Base-by-base conservation (phyloP, 179 eudicot species). In the Carnegiea gigantea region DNA sequence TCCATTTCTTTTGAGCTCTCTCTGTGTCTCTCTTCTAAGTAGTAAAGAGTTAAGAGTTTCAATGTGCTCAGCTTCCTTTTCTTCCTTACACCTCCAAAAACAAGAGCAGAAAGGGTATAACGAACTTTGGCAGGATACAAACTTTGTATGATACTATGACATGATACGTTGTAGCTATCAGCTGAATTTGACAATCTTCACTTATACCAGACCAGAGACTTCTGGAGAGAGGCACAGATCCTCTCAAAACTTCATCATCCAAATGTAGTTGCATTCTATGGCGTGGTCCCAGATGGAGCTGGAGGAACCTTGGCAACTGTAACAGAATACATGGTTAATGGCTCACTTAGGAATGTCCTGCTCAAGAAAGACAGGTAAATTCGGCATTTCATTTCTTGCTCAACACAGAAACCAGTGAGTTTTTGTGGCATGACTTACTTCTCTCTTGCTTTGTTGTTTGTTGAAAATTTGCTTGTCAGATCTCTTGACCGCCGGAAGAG, bases 241-340 rank as follows among this genome's bases (percentile, higher is more conserved):
- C 96, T 95, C 64, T 94, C 99, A 62, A 92, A 90, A 85, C 97
- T 95, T 81, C 99, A 95, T 79, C 99, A 95, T 81, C 99, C 99
- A 83, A 95, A 95, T 83, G 98, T 95, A 72, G 89, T 95, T 70
- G 99, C 99, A 82, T 95, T 95, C 85, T 95, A 95, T 82, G 99
- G 99, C 76, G 98, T 95, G 76, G 99, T 95, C 44, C 99, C 99
- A 76, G 99, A 95, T 83, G 98, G 97, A 21, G 86, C 87, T 70
- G 99, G 92, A 78, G 98, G 99, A 82, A 95, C 97, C 67, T 89
- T 95, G 89, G 99, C 98, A 40, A 95, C 99, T 79, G 99, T 94
- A 81, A 88, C 99, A 59, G 99, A 95, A 84, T 95, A 81, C 81
- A 94, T 95, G 99, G 92, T 93, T 74, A 92, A 95, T 83, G 99